Evolutionary conservation across 2,329 filamentous ascomycete species (phyloP), one percentile per base, ranked within the genome.

Genomic region (Chaetomiaceae sp.): DNA sequence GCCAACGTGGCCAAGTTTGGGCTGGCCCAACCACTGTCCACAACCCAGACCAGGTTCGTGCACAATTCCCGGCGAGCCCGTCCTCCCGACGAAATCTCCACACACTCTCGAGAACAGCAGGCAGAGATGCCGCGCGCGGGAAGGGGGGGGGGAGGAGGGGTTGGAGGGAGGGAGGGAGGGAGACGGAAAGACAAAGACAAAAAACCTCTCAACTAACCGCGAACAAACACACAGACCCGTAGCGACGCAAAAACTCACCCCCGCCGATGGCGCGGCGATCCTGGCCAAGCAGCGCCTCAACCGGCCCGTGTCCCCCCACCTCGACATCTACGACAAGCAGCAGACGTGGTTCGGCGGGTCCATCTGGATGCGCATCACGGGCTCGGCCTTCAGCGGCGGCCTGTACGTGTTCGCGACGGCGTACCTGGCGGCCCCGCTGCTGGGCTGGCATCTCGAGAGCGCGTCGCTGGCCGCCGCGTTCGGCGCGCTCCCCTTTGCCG

Each of bases 301-400:
- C 66, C 91, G 91, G 48, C 91, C 91, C 67, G 79, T 96, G 64
- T 80, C 89, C 41, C 91, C 91, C 51, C 90, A 96, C 69, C 82
- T 96, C 58, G 70, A 74, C 66, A 91, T 95, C 80, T 96, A 96
- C 84, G 80, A 83, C 70, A 81, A 86, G 55, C 84, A 89, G 71
- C 87, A 96, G 74, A 94, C 89, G 64, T 96, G 85, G 86, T 85
- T 89, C 71, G 78, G 79, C 62, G 85, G 84, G 63, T 83, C 77
- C 53, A 78, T 79, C 61, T 79, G 89, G 73, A 88, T 90, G 76
- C 90, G 91, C 66, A 83, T 96, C 74, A 92, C 89, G n/a, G 91
- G 89, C 65, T 73, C 79, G 66, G 71, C 78, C 55, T 79, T 95
- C 61, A 85, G 84, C 55, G 88, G 86, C 59, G 73, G 76, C 45